Evolutionary conservation across 495 filamentous ascomycete genomes (phyloP).

Genomic region (Aspergillus ellipticus): DNA sequence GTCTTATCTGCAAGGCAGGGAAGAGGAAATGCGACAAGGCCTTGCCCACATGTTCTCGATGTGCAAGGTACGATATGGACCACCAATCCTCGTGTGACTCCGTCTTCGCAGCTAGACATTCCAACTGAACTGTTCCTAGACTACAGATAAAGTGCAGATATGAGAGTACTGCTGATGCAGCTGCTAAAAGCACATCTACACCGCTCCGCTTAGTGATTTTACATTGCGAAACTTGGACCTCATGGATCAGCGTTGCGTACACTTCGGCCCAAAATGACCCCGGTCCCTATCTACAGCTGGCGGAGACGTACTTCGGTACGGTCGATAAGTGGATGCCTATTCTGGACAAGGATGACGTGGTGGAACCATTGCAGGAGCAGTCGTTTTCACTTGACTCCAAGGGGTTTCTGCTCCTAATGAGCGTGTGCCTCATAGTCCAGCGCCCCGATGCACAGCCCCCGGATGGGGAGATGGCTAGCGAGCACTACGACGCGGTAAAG

Average conservation of each 20-base stretch:
- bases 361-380: not conserved
- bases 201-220: not conserved
- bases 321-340: not conserved
- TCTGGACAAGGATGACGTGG: not conserved
- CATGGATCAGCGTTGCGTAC: not conserved
- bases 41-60: slow-evolving; percentile 2
- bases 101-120: not conserved
- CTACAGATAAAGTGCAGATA: not conserved
- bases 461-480: not conserved
- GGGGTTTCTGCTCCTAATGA: not conserved
- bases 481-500: not conserved
- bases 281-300: not conserved
- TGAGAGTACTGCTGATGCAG: not conserved
- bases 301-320: not conserved
- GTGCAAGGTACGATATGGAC: not conserved
- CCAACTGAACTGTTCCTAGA: not conserved
- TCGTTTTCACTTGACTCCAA: not conserved
- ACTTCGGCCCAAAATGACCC: not conserved
- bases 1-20: not conserved
- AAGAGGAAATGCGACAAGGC: slow-evolving; percentile 2
- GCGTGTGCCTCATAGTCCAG: not conserved
- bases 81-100: not conserved
- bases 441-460: not conserved
- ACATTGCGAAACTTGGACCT: not conserved
- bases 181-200: not conserved